Base-by-base conservation (phyloP, 2,329 filamentous ascomycete genomes). In the Alternaria metachromatica region DNA sequence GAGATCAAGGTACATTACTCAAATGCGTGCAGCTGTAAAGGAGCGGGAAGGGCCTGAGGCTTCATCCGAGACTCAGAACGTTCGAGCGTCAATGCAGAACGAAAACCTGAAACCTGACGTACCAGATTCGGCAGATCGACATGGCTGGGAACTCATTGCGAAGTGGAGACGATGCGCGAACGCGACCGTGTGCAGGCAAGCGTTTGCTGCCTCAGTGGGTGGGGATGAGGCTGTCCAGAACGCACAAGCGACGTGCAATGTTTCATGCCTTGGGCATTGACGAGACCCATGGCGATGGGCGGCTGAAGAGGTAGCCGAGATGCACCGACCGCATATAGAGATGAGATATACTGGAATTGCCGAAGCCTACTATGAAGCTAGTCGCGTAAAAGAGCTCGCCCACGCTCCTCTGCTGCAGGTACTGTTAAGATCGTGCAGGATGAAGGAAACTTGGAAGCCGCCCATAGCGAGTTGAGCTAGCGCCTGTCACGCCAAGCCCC, bases 61-160 rank as follows among this genome's bases (percentile, higher is more conserved):
- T 54, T 41, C 50, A 55, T 55, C 58, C 55, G 63, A 65, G 63
- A 62, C 63, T 59, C 28, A 20, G 25, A 26, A 28, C 59, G 63
- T 65, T 55, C 37, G 59, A 63, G 50, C 55, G 43, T 45, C 45
- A 41, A 59, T 48, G 55, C 55, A 59, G 23, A 55, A 56, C 30
- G 44, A 49, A 30, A 25, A 48, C 25, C 41, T 65, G 63, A 65
- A 65, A 63, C 63, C 12, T 45, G 45, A 53, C 28, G 44, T 43
- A 21, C 45, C 51, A 21, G 43, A 25, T 58, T 46, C 33, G 51
- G 63, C 46, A 33, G 55, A 63, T 58, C 45, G 33, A 18, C 56
- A 23, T 59, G 53, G 53, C 46, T 33, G 33, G 28, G 28, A n/a
- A 48, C 55, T 53, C 33, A 55, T 25, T 25, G n/a, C n/a, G 9